phyloP scores from a whole-genome alignment of 2,329 filamentous ascomycete species.

The Proliferodiscus dingleyae region DNA sequence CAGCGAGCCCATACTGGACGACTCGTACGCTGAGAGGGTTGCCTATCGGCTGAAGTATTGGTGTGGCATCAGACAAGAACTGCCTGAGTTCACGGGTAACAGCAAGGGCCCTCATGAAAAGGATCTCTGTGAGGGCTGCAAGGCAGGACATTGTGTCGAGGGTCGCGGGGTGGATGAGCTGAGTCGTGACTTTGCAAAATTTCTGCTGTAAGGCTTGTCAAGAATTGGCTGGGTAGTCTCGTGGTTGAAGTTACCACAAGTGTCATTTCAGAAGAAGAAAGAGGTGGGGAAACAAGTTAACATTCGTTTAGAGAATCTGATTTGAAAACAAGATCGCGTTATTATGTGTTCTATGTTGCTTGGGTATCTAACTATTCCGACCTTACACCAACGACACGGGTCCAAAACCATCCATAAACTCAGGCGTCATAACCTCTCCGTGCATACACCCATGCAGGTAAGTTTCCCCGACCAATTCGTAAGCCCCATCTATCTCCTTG shows the following conservation, averaged over 20 bases:
- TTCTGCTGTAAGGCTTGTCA: too few relatives aligned
- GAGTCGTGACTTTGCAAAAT: background rate
- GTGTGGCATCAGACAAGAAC: constrained; percentile 30
- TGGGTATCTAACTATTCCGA: too few relatives aligned
- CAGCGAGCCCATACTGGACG: constrained; percentile 32
- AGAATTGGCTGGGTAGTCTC: too few relatives aligned
- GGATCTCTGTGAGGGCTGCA: constrained; percentile 24
- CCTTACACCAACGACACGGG: constrained; percentile 5
- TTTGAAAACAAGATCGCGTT: too few relatives aligned
- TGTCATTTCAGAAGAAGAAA: too few relatives aligned
- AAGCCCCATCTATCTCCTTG: background rate
- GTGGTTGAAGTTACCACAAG: too few relatives aligned
- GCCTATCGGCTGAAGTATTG: constrained; percentile 40
- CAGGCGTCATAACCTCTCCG: constrained; percentile 5
- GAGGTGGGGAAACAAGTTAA: too few relatives aligned
- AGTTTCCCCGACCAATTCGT: constrained; percentile 8
- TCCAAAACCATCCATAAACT: constrained; percentile 4
- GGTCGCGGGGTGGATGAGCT: background rate
- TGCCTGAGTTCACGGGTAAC: constrained; percentile 8
- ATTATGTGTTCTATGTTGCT: too few relatives aligned
- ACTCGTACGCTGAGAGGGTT: constrained; percentile 39
- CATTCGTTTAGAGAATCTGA: too few relatives aligned
- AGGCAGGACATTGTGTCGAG: constrained; percentile 10
- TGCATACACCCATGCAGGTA: constrained; percentile 10
- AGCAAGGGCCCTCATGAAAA: constrained; percentile 22